Evolutionary conservation across 2,329 filamentous ascomycete genomes (phyloP).

Genomic region (Aspergillus clavatus): DNA sequence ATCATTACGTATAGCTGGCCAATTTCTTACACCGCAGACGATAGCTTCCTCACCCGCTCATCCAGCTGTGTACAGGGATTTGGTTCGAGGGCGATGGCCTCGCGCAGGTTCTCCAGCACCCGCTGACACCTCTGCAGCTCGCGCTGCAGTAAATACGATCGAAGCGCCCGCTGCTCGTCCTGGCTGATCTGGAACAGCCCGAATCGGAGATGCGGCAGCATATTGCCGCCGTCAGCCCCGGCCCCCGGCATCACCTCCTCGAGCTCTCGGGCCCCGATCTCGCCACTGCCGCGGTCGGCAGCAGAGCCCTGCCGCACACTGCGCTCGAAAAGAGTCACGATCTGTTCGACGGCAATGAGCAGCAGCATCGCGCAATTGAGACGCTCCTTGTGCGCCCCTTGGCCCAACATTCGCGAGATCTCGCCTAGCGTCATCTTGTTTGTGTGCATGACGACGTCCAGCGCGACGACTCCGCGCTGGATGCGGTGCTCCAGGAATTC

Average conservation of each 20-base stretch:
- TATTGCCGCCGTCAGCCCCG: background rate
- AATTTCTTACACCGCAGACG: background rate
- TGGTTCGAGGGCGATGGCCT: background rate
- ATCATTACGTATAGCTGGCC: background rate
- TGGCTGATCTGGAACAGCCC: slow-evolving; percentile 1
- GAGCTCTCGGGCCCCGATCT: background rate
- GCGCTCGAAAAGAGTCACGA: background rate
- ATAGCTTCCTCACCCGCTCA: background rate
- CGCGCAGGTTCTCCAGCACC: background rate
- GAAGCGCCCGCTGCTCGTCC: slow-evolving; percentile 2
- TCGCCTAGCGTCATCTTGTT: background rate
- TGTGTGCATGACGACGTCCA: background rate
- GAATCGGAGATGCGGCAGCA: slow-evolving; percentile 1
- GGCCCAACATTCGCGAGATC: background rate
- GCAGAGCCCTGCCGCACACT: background rate
- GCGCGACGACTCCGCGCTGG: background rate
- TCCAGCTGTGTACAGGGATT: background rate
- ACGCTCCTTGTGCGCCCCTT: background rate
- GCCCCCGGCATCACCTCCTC: background rate
- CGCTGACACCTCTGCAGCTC: background rate
- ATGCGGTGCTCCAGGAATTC: background rate
- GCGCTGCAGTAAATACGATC: slow-evolving; percentile 1
- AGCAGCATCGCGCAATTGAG: background rate
- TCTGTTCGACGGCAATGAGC: background rate
- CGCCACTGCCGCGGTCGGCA: background rate